Percentiles rank a stretch among this genome's conserved stretches.
Evolutionary conservation across 2,329 filamentous ascomycete species (phyloP).

Genomic region (Dendryphion nanum): DNA sequence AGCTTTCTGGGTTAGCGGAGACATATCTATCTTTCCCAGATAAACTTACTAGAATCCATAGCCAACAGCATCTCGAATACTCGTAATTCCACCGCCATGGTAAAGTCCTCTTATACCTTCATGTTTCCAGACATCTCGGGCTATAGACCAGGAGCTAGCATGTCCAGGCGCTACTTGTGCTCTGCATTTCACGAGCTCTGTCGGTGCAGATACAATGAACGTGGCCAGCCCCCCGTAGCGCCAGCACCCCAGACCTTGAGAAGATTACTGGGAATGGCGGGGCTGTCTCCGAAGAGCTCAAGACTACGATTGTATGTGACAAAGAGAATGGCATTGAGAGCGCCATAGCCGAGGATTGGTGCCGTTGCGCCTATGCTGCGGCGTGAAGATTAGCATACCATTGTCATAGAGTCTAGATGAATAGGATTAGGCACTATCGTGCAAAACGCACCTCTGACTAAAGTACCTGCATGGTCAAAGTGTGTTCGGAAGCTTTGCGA

Average conservation of each 20-base stretch:
- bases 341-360: conserved; percentile 85
- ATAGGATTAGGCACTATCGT: too few species aligned
- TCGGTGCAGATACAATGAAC: conserved; percentile 83
- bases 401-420: too few species aligned
- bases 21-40: neutral
- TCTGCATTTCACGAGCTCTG: conserved; percentile 86
- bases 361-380: conserved; percentile 79
- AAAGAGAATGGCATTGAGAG: conserved; percentile 86
- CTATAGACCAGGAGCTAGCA: conserved; percentile 60
- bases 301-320: conserved; percentile 87
- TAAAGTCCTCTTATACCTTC: conserved; percentile 72
- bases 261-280: conserved; percentile 47
- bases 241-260: conserved; percentile 76
- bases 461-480: conserved; percentile 36
- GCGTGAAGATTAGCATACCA: too few species aligned
- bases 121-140: conserved; percentile 57
- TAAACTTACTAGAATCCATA: conserved; percentile 86
- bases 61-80: conserved; percentile 80
- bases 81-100: conserved; percentile 77
- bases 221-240: conserved; percentile 79
- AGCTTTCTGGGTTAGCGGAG: conserved; percentile 47
- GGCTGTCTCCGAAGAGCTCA: conserved; percentile 53
- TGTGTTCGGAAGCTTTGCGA: conserved; percentile 25
- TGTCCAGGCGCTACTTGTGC: conserved; percentile 62
- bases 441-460: conserved; percentile 37